Evolutionary conservation across 1,284 basidiomycete species (phyloP), one percentile per base, ranked within the genome.

Genomic region (Anthracocystis panici-leucophaei): DNA sequence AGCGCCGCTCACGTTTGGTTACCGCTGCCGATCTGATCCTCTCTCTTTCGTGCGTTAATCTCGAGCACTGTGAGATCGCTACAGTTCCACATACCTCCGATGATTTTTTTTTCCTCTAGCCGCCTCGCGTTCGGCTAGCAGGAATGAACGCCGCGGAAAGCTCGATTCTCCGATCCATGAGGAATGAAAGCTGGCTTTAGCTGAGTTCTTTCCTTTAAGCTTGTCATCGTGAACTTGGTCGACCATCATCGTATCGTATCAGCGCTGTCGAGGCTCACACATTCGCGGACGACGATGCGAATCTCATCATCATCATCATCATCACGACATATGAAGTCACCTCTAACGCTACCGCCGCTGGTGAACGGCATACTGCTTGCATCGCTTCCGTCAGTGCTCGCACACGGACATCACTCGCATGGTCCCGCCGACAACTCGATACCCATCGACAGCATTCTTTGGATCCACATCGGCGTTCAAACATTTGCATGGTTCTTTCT

Each of bases 381-480:
- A 21, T 38, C 40, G 10, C 31, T 75, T 2, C 58, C 63, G 2
- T 16, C 45, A 16, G 52, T 23, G 3, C 33, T 40, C 16, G 83
- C 78, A 4, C 83, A 84, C 59, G 82, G 59, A 18, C 73, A 81
- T 51, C 81, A 82, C 44, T 42, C 61, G 5, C 44, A 70, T 41
- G 66, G 55, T 8, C 79, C 79, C 7, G 71, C 73, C 14, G 77
- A 79, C 59, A 63, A 70, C 44, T 72, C 72, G 21, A 65, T 77
- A 25, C 82, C 83, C n/a, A 77, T 84, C 59, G 82, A 82, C 54
- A 61, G 62, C 31, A 65, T 82, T n/a, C 76, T 84, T 9, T 81
- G 81, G 81, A 74, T 83, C 25, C 83, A 84, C 62, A 84, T 84
- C 20, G 75, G 52, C 27, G 12, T 83, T 12, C 81, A 84, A 52